A percentile compares a stretch with the other conserved stretches of the same genome.
These are phyloP conservation scores for Pseudevernia furfuracea DNA, from an alignment of 495 filamentous ascomycete species.

Conservation along the genomic window DNA sequence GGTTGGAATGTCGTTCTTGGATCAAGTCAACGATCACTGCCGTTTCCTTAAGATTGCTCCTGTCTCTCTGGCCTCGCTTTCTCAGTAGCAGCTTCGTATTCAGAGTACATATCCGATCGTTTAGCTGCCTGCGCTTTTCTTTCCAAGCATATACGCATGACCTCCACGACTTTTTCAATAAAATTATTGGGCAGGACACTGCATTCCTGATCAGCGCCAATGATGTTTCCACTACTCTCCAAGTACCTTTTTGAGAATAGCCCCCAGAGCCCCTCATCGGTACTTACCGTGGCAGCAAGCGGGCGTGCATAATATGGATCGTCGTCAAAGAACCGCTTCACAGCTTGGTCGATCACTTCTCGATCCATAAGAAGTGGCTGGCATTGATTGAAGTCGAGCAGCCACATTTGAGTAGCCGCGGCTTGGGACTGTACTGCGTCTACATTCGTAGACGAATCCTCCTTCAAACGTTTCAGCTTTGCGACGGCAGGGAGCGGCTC, in stretches of 20 bases:
- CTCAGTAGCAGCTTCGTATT: background rate
- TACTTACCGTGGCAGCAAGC: background rate
- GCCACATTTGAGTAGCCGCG: constrained; percentile 29
- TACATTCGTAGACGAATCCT: constrained; percentile 6
- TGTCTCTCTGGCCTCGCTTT: background rate
- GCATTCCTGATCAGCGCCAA: background rate
- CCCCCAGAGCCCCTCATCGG: background rate
- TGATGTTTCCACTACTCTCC: background rate
- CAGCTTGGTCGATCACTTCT: constrained; percentile 29
- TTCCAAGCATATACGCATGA: background rate
- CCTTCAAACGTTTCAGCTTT: constrained; percentile 5
- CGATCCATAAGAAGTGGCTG: constrained; percentile 30
- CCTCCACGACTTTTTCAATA: background rate
- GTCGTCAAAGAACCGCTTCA: constrained; percentile 31
- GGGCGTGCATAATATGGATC: constrained; percentile 32
- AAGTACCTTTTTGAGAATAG: background rate
- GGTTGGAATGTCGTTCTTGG: background rate
- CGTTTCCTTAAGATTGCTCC: background rate
- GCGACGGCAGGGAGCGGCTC: background rate
- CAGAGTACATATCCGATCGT: background rate
- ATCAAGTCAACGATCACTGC: background rate
- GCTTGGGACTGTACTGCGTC: background rate
- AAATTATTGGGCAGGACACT: background rate
- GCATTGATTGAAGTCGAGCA: constrained; percentile 41
- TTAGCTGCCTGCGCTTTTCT: background rate